Evolutionary conservation across 2,329 filamentous ascomycete species (phyloP).

Genomic region (Xylariaceae sp.): DNA sequence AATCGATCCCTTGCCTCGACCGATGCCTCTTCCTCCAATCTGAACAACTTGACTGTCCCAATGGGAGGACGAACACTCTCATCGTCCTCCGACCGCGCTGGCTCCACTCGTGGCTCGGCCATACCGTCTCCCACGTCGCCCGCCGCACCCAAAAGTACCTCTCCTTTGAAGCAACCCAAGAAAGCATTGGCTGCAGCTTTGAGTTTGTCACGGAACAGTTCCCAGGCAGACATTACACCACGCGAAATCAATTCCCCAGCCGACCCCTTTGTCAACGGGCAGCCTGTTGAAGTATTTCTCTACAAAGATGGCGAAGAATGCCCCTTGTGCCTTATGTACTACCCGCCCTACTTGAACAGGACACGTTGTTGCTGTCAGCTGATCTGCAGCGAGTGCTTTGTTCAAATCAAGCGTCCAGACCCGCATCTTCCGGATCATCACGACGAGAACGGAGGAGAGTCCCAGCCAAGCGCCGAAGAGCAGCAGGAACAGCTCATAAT

Average conservation of each 20-base stretch:
- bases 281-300: slow-evolving; percentile 84
- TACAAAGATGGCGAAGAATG: slow-evolving; percentile 92
- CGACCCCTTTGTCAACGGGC: slow-evolving; percentile 90
- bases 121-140: slow-evolving; percentile 57
- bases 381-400: slow-evolving; percentile 98
- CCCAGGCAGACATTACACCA: slow-evolving; percentile 68
- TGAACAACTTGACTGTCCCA: slow-evolving; percentile 75
- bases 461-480: slow-evolving; percentile 45
- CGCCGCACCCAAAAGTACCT: slow-evolving; percentile 43
- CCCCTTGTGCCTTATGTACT: slow-evolving; percentile 94
- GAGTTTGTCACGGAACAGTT: slow-evolving; percentile 70
- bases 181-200: slow-evolving; percentile 86
- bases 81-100: slow-evolving; percentile 67
- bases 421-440: slow-evolving; percentile 73
- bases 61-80: slow-evolving; percentile 76
- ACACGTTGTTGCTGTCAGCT: slow-evolving; percentile 94
- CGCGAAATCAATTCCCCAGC: slow-evolving; percentile 77
- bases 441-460: slow-evolving; percentile 31
- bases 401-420: slow-evolving; percentile 86
- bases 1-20: slow-evolving; percentile 46
- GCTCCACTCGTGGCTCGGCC: slow-evolving; percentile 61
- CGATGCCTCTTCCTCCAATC: slow-evolving; percentile 55
- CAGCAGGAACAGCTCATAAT: slow-evolving; percentile 71
- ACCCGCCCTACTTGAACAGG: slow-evolving; percentile 89
- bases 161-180: slow-evolving; percentile 75